Conservation (phyloP, 768 basidiomycete species). For the Collybia sp. region DNA sequence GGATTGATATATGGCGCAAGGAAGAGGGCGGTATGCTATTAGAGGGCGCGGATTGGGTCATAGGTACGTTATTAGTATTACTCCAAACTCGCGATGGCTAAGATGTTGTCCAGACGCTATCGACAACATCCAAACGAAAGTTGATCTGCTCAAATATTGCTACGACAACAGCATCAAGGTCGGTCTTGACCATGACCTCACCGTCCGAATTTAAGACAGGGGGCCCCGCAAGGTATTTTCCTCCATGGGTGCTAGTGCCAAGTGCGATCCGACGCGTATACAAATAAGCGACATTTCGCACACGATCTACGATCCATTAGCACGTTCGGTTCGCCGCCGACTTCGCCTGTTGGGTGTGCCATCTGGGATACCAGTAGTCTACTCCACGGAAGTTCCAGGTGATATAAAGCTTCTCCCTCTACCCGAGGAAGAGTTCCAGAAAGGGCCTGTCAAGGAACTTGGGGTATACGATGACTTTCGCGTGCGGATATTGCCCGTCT, state of each 20-base stretch:
- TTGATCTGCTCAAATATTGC: conserved; percentile 89
- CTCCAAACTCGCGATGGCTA: not conserved
- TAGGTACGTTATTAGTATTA: conserved; percentile 47
- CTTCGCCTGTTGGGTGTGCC: conserved; percentile 58
- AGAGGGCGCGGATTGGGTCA: conserved; percentile 89
- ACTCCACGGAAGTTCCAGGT: conserved; percentile 90
- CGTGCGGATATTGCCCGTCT: conserved; percentile 88
- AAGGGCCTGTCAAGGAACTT: conserved; percentile 85
- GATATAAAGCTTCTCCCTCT: conserved; percentile 88
- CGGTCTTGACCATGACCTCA: conserved; percentile 5
- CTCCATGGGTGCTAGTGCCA: conserved; percentile 95
- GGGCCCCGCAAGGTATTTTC: conserved; percentile 81
- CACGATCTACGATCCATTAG: conserved; percentile 93
- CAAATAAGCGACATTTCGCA: conserved; percentile 93
- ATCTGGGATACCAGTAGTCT: conserved; percentile 82
- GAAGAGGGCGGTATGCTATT: conserved; percentile 72
- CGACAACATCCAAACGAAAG: conserved; percentile 96
- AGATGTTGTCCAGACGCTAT: conserved; percentile 67
- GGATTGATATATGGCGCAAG: conserved; percentile 83
- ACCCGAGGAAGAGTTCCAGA: conserved; percentile 87
- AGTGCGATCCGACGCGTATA: conserved; percentile 90
- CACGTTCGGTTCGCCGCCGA: conserved; percentile 81
- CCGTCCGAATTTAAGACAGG: conserved; percentile 12
- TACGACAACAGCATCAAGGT: conserved; percentile 77
- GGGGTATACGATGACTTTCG: conserved; percentile 90